Conservation (phyloP, 78 protist species). For the Acrasis kona region DNA sequence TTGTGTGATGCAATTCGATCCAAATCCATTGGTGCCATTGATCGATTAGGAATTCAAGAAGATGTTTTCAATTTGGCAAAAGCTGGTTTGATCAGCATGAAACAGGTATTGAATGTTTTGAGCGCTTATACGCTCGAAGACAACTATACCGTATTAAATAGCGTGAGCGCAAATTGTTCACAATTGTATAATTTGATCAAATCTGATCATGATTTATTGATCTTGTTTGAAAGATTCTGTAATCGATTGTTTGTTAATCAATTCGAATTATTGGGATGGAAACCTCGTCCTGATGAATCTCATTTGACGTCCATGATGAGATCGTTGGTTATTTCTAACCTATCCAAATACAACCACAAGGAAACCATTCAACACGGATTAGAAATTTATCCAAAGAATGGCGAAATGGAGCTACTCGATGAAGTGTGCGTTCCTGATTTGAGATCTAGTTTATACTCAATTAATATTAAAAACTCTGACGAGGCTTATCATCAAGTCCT, state of each 20-base stretch:
- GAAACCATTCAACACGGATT: neutral
- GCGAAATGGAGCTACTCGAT: neutral
- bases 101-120: constrained; percentile 23
- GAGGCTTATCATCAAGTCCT: neutral
- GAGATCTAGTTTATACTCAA: neutral
- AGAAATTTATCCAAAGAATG: neutral
- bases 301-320: neutral
- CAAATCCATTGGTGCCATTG: neutral
- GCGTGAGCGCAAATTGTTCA: neutral
- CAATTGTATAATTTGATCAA: neutral
- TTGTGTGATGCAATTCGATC: neutral
- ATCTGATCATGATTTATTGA: neutral
- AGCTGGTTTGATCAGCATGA: neutral
- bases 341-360: neutral
- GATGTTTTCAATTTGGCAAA: constrained; percentile 9
- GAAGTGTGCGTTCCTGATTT: neutral
- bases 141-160: neutral
- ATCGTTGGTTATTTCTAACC: neutral
- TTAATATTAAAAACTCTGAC: neutral
- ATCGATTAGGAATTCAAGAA: constrained; percentile 13
- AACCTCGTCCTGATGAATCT: neutral
- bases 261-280: constrained; percentile 22
- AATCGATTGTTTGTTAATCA: neutral
- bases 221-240: neutral
- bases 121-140: neutral